A percentile compares a stretch with the other conserved stretches of the same genome.
Conservation (phyloP, 495 filamentous ascomycete species). For the Penicillium fimorum region DNA sequence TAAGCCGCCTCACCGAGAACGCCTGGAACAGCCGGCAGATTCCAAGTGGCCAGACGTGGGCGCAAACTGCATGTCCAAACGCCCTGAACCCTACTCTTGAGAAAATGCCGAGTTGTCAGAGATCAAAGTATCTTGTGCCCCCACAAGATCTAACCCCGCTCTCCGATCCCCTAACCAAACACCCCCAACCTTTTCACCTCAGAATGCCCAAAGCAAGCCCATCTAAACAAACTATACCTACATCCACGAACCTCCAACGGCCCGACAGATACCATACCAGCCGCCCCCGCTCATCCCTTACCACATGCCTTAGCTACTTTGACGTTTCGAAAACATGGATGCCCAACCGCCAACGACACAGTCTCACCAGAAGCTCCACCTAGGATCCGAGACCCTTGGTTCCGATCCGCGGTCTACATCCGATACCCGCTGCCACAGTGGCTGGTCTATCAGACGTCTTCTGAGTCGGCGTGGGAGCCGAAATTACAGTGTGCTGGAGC, state of each 20-base stretch:
- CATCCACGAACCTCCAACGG: not conserved
- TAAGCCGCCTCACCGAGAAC: not conserved
- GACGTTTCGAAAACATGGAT: constrained; percentile 24
- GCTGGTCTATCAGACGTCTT: constrained; percentile 43
- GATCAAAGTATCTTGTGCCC: constrained; percentile 9
- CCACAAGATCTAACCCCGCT: constrained; percentile 15
- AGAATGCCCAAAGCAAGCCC: not conserved
- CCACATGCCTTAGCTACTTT: not conserved
- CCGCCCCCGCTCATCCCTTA: constrained; percentile 1
- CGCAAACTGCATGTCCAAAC: not conserved
- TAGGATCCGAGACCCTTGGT: constrained; percentile 3
- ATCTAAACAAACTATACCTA: not conserved
- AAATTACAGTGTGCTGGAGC: constrained; percentile 42
- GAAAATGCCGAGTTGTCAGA: not conserved
- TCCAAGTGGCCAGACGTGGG: not conserved
- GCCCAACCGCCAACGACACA: constrained; percentile 28
- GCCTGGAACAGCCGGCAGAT: constrained; percentile 1
- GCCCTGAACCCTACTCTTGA: not conserved
- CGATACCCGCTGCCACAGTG: constrained; percentile 10
- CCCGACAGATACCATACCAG: not conserved
- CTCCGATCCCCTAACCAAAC: constrained; percentile 6
- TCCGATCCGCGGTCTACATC: not conserved
- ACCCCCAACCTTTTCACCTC: constrained; percentile 9
- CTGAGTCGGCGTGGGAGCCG: constrained; percentile 38
- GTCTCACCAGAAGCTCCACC: constrained; percentile 14